A percentile compares a stretch with the other conserved stretches of the same genome.
Conservation (phyloP, 768 basidiomycete species). For the Lactifluus echinatus region DNA sequence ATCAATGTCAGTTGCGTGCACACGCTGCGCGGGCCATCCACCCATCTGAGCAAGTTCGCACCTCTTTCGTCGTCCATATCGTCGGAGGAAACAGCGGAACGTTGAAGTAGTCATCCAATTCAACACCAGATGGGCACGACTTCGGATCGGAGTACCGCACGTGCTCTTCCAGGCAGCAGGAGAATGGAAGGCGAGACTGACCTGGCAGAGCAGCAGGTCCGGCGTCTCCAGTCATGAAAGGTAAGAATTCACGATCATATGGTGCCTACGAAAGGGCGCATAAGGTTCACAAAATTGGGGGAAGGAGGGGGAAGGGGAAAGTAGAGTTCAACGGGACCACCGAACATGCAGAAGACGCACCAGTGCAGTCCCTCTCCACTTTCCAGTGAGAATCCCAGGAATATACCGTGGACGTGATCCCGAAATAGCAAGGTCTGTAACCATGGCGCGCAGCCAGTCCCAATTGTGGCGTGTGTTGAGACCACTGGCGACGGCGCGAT, state of each 20-base stretch:
- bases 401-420: not conserved
- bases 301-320: not conserved
- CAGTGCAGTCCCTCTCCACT: constrained; percentile 10
- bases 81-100: not conserved
- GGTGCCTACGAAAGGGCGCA: not conserved
- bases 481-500: not conserved
- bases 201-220: not conserved
- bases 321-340: not conserved
- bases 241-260: not conserved
- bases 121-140: not conserved
- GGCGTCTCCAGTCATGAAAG: constrained; percentile 1
- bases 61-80: constrained; percentile 9
- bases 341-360: constrained; percentile 7
- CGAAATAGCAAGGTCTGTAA: not conserved
- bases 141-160: not conserved
- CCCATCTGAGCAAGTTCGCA: not conserved
- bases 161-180: constrained; percentile 15
- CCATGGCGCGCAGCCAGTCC: constrained; percentile 13
- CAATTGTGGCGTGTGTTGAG: not conserved
- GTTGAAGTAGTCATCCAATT: not conserved
- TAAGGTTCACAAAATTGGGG: not conserved
- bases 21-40: not conserved
- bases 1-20: not conserved
- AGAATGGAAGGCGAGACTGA: constrained; percentile 6
- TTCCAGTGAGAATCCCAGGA: constrained; percentile 6